These are phyloP conservation scores for Lepiota venenata DNA, from an alignment of 768 basidiomycete species.

Conservation along the genomic window DNA sequence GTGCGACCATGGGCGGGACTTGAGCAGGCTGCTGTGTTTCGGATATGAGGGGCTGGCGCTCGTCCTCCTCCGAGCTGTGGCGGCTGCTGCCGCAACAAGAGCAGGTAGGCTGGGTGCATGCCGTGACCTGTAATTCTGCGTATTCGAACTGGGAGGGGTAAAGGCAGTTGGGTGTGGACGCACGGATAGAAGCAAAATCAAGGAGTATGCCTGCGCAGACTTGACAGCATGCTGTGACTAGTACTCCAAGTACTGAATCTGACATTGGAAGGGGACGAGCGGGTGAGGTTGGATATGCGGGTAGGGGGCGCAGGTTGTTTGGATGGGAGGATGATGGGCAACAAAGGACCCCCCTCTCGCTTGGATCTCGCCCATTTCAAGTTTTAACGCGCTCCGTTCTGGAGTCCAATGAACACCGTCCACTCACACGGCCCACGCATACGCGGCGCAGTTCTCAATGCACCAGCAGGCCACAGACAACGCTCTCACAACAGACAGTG, in stretches of 20 bases:
- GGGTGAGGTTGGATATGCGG: too few relatives aligned
- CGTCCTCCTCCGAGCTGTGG: constrained; percentile 12
- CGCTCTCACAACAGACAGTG: constrained; percentile 59
- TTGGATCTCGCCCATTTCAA: not conserved
- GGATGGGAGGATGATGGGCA: not conserved
- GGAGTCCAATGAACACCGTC: constrained; percentile 9
- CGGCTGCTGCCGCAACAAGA: constrained; percentile 16
- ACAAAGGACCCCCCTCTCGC: not conserved
- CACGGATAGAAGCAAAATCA: constrained; percentile 37
- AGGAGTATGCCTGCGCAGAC: constrained; percentile 34
- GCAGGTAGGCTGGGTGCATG: constrained; percentile 30
- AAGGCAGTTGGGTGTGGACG: constrained; percentile 5
- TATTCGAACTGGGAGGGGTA: not conserved
- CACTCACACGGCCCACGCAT: constrained; percentile 18
- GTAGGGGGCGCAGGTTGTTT: not conserved
- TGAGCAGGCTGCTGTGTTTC: constrained; percentile 16
- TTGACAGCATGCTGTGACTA: constrained; percentile 28
- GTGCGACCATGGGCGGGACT: constrained; percentile 13
- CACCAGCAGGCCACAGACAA: constrained; percentile 19
- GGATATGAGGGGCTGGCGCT: constrained; percentile 27
- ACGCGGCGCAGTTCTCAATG: constrained; percentile 6
- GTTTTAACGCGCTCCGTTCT: not conserved
- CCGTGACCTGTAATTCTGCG: constrained; percentile 25
- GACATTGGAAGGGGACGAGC: constrained; percentile 19
- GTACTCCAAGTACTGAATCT: constrained; percentile 24